These are phyloP conservation scores for Pseudocercospora fijiensis DNA, from an alignment of 2,329 filamentous ascomycete species.

Conservation along the genomic window DNA sequence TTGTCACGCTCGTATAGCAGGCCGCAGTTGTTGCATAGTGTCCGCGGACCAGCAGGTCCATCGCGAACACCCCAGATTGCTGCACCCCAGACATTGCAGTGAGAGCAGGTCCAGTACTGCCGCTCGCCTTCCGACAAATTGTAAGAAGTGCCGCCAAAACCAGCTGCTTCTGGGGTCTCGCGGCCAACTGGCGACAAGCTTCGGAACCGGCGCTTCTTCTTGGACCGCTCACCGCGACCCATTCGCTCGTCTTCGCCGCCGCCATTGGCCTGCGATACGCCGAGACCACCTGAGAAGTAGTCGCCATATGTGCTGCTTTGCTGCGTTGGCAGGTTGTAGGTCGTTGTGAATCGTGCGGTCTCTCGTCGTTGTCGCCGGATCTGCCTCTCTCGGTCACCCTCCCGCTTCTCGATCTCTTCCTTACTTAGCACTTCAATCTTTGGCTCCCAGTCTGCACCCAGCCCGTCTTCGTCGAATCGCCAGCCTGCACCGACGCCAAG, in stretches of 20 bases:
- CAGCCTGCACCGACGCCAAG: constrained; percentile 77
- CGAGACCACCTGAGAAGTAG: constrained; percentile 56
- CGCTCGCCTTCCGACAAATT: constrained; percentile 73
- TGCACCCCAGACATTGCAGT: constrained; percentile 84
- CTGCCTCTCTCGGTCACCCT: constrained; percentile 89
- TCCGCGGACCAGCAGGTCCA: constrained; percentile 78
- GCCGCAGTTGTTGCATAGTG: constrained; percentile 90
- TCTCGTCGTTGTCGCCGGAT: constrained; percentile 83
- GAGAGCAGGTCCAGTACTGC: constrained; percentile 78
- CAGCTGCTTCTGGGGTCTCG: constrained; percentile 72
- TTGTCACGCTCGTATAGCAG: constrained; percentile 85
- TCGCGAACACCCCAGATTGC: constrained; percentile 94
- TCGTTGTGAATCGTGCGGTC: constrained; percentile 71
- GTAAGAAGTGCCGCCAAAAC: constrained; percentile 64
- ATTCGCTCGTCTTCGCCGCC: constrained; percentile 68
- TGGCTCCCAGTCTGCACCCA: constrained; percentile 60
- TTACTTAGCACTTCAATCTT: constrained; percentile 67
- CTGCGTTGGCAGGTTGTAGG: constrained; percentile 47
- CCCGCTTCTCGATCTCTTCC: constrained; percentile 95
- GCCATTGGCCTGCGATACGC: constrained; percentile 41
- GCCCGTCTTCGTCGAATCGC: constrained; percentile 89
- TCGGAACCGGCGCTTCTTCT: constrained; percentile 91
- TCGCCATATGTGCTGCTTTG: constrained; percentile 44
- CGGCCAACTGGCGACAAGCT: constrained; percentile 81
- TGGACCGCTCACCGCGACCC: constrained; percentile 87